Evolutionary conservation across 2,329 filamentous ascomycete genomes (phyloP).

Genomic region (Aspergillus texensis): DNA sequence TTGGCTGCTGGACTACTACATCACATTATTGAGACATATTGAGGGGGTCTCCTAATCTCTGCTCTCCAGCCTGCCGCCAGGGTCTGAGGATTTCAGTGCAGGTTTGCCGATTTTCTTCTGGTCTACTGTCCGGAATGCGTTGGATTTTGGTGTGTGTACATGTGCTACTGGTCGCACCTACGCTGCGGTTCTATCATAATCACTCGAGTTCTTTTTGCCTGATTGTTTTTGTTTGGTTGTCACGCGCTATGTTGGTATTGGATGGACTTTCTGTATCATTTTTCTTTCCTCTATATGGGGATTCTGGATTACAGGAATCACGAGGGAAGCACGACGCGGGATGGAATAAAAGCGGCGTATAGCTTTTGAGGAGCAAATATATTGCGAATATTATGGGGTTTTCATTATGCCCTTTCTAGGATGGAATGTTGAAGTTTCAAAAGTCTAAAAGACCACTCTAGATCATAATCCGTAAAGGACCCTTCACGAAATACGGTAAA

Average conservation of each 20-base stretch:
- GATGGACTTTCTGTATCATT: conserved; percentile 16
- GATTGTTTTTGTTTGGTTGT: conserved; percentile 15
- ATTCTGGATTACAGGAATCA: conserved; percentile 9
- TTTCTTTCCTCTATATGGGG: conserved; percentile 20
- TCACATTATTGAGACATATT: background rate
- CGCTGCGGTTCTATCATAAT: conserved; percentile 20
- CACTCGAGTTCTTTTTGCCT: conserved; percentile 6
- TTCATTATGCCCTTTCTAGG: background rate
- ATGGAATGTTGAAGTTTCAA: conserved; percentile 10
- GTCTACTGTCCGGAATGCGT: conserved; percentile 12
- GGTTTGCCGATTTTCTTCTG: conserved; percentile 7
- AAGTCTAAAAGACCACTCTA: conserved; percentile 11
- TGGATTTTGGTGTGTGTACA: conserved; percentile 14
- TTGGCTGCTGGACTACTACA: conserved; percentile 1
- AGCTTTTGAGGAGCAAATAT: conserved; percentile 16
- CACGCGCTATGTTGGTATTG: conserved; percentile 24
- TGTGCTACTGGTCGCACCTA: conserved; percentile 9
- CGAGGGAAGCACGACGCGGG: conserved; percentile 13
- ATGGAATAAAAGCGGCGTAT: conserved; percentile 20
- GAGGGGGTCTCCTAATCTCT: background rate
- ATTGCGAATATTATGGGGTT: conserved; percentile 10
- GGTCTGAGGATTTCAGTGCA: conserved; percentile 1
- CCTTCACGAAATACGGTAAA: background rate
- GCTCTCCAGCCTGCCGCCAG: background rate
- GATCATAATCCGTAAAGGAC: background rate